Base-by-base conservation (phyloP, 495 filamentous ascomycete genomes). In the Penicillium nucicola region DNA sequence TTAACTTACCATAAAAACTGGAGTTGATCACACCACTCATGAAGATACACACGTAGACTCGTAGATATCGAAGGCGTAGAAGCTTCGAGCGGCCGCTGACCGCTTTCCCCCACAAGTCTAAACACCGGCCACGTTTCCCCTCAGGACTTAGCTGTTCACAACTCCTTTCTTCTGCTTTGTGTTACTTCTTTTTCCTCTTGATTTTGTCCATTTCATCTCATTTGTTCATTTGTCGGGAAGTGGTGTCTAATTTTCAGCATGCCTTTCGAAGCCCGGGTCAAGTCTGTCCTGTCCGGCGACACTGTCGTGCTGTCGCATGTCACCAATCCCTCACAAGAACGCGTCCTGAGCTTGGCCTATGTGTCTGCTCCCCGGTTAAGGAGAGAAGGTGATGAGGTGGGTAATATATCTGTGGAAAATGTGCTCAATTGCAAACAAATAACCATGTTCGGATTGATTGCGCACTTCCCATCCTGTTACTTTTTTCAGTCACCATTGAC, bases 271-370 rank as follows among this genome's bases (percentile, higher is more conserved):
- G 93, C 86, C 59, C 92, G 87, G 58, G 92, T 97, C 62, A 99
- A 99, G 79, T 87, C 83, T 47, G 91, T 93, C 39, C 75, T 92
- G 52, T 96, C 91, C 53, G 95, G 95, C 48, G 95, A 97, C 74
- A 95, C 90, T 11, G 69, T 97, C 20, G 76, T 97, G 50, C 76
- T 97, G 58, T 79, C 84, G 59, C 83, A 85, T 63, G 78, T 86
- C 61, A 83, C 86, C 65, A 88, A 91, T 51, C 81, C 84, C 22
- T 76, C 78, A 45, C 76, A 80, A 65, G 95, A 97, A 71, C 85
- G 88, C 53, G 86, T 79, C 32, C 78, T 99, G 43, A 95, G 90
- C 53, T 74, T 99, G 42, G 92, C 95, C 42, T 97, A 87, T 73
- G 88, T 97, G 46, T 86, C 87, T 38, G 90, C 90, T 13, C 95